phyloP scores from a whole-genome alignment of 2,329 filamentous ascomycete genomes.

The Microdochium bolleyi region DNA sequence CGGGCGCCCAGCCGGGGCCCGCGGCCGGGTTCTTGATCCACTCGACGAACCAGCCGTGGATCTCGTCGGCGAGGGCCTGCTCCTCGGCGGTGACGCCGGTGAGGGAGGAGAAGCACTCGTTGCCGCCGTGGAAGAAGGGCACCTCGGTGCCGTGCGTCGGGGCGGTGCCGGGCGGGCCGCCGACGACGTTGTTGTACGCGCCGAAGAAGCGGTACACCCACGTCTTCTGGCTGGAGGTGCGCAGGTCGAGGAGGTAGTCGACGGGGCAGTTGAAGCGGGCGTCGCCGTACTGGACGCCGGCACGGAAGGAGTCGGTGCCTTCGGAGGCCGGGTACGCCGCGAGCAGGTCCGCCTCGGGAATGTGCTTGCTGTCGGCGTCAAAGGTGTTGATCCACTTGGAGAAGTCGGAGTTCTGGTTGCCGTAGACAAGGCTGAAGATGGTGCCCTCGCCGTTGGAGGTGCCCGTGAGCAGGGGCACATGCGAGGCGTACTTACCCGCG shows the following conservation, averaged over 20 bases:
- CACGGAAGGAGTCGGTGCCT: constrained; percentile 25
- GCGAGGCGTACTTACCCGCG: constrained; percentile 18
- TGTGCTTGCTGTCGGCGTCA: constrained; percentile 28
- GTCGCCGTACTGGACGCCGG: constrained; percentile 34
- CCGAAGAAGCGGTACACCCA: constrained; percentile 36
- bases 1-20: constrained; percentile 31
- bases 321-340: constrained; percentile 24
- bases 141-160: constrained; percentile 31
- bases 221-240: constrained; percentile 25
- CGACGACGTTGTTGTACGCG: constrained; percentile 29
- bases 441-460: constrained; percentile 26
- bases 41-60: constrained; percentile 31
- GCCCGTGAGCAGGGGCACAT: constrained; percentile 26
- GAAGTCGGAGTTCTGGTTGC: constrained; percentile 20
- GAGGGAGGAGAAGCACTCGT: constrained; percentile 28
- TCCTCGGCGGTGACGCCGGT: constrained; percentile 24
- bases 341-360: constrained; percentile 22
- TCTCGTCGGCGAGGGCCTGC: constrained; percentile 31
- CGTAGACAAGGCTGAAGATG: constrained; percentile 26
- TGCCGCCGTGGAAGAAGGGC: constrained; percentile 36
- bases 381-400: constrained; percentile 23
- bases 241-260: constrained; percentile 29
- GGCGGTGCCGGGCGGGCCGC: constrained; percentile 18
- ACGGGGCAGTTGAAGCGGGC: constrained; percentile 35
- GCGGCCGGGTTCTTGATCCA: constrained; percentile 34